Evolutionary conservation across 768 basidiomycete species (phyloP).

Genomic region (Mycena filopes): DNA sequence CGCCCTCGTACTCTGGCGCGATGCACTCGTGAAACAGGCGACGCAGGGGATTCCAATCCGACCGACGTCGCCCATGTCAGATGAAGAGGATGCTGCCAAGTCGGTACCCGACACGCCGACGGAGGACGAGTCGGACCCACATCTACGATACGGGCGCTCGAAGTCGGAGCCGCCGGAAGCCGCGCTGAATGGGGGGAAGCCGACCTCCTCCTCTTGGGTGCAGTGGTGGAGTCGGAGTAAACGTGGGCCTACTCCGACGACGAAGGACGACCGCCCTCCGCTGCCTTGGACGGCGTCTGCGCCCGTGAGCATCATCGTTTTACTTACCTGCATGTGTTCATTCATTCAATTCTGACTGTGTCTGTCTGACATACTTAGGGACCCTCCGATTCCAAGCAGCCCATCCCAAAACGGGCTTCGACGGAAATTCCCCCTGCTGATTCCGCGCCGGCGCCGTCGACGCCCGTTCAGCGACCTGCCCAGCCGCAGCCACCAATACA

Average conservation of each 20-base stretch:
- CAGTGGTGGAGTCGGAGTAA: conserved; percentile 85
- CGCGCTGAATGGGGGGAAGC: conserved; percentile 43
- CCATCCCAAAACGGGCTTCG: background rate
- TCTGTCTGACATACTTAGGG: background rate
- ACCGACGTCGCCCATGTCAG: conserved; percentile 46
- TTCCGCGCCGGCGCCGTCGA: conserved; percentile 60
- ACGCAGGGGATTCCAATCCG: conserved; percentile 42
- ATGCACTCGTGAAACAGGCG: conserved; percentile 47
- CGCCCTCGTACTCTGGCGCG: conserved; percentile 78
- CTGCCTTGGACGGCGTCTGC: conserved; percentile 40
- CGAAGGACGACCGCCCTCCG: conserved; percentile 34
- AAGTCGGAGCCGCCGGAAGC: conserved; percentile 55
- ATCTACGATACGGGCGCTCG: conserved; percentile 41
- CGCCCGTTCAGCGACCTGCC: conserved; percentile 51
- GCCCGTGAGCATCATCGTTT: conserved; percentile 26
- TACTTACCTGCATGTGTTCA: background rate
- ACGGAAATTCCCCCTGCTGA: conserved; percentile 30
- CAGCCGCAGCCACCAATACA: conserved; percentile 27
- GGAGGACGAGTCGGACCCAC: conserved; percentile 32
- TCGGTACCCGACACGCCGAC: conserved; percentile 38
- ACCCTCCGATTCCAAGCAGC: background rate
- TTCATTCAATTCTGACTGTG: background rate
- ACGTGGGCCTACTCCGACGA: conserved; percentile 39
- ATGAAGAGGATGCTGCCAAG: conserved; percentile 45
- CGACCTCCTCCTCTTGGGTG: conserved; percentile 78